Base-by-base conservation (phyloP, 495 filamentous ascomycete species). In the Aspergillus haitiensis region DNA sequence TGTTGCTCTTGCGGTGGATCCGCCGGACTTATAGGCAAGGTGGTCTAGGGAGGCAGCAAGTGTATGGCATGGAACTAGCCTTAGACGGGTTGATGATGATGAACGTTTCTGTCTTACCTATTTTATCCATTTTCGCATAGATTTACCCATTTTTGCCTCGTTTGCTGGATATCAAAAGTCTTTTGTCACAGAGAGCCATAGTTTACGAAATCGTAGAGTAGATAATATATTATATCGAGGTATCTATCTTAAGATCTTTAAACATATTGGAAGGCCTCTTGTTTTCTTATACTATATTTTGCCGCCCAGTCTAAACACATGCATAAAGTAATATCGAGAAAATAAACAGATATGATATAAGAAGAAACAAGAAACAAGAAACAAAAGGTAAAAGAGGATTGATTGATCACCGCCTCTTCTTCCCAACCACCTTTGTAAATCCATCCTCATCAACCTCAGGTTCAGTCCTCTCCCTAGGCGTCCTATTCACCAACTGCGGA, bases 361-460 rank as follows among this genome's bases (percentile, higher is more conserved):
- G 21, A 35, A 7, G 10, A 49, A 57, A 55, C 46, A 54, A 15
- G 40, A n/a, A 39, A 55, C 21, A 27, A 27, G 21, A 27, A n/a
- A n/a, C n/a, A n/a, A n/a, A n/a, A 27, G 21, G 3, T 27, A 27
- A 27, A 27, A 27, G 21, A 27, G 21, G 21, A 27, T 27, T 27
- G 21, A 27, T 27, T 27, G 21, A 27, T 70, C 66, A 80, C 63
- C 78, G 60, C 67, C 61, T 87, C 81, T 85, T 89, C 77, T 87
- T 92, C 59, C 84, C 82, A 60, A 88, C 80, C 58, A 96, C 90
- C 77, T 88, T 92, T n/a, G 87, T 92, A 71, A 98, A 98, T 12
- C 93, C 93, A 64, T 97, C 93, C 54, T 96, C 91, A 74, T 97
- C 93, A 51, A 97, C 78, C 72, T 92, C 88, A 2, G 90, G 89